Evolutionary conservation across 768 basidiomycete genomes (phyloP).

Genomic region (Sporobolomyces roseus): DNA sequence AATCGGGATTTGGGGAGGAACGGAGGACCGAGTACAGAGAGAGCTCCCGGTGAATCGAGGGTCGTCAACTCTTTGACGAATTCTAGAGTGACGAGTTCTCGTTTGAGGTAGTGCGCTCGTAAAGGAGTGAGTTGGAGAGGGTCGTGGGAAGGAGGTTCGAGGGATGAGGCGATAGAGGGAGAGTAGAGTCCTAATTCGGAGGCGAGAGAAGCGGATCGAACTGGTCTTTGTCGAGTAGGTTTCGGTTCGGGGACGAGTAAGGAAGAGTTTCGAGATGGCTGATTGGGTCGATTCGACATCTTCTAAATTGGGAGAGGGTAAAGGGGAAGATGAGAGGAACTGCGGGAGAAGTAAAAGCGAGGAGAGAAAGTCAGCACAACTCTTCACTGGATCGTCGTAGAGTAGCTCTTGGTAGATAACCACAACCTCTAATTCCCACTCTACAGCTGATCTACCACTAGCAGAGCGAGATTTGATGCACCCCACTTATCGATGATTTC

Average conservation of each 20-base stretch:
- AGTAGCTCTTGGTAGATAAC: too few relatives aligned
- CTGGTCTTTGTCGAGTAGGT: neutral
- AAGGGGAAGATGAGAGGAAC: too few relatives aligned
- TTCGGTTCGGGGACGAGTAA: slow-evolving; percentile 17
- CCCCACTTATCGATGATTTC: too few relatives aligned
- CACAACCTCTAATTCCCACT: too few relatives aligned
- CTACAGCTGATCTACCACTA: too few relatives aligned
- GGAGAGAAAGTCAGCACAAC: too few relatives aligned
- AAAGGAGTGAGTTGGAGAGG: slow-evolving; percentile 62
- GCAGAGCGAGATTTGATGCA: too few relatives aligned
- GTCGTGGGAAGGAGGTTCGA: slow-evolving; percentile 14
- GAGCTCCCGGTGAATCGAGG: slow-evolving; percentile 56
- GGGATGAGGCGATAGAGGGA: slow-evolving; percentile 22
- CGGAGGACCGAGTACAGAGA: slow-evolving; percentile 84
- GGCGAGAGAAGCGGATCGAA: slow-evolving; percentile 23
- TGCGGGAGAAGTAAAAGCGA: too few relatives aligned
- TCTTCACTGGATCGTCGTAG: too few relatives aligned
- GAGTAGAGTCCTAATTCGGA: slow-evolving; percentile 33
- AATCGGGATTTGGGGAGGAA: slow-evolving; percentile 63
- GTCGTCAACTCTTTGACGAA: slow-evolving; percentile 71
- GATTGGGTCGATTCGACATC: neutral
- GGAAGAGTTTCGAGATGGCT: slow-evolving; percentile 1
- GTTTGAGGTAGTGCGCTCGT: slow-evolving; percentile 97
- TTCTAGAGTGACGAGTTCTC: slow-evolving; percentile 82
- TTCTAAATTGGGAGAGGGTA: too few relatives aligned